Base-by-base conservation (phyloP, 331 rosid genomes). In the Quercus phellos region DNA sequence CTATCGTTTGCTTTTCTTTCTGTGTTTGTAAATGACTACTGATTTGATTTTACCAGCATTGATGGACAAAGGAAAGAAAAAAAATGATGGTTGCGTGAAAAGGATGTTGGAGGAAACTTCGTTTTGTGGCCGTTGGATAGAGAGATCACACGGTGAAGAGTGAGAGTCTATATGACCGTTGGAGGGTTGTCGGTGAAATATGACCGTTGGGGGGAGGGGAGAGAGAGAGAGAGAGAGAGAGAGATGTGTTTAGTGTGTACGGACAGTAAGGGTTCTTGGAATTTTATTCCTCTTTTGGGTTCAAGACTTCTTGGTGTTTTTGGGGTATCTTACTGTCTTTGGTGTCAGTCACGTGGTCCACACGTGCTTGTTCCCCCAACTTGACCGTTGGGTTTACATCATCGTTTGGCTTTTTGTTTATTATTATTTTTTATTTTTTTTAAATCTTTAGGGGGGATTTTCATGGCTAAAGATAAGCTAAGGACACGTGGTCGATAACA, bases 131-230 rank as follows among this genome's bases (percentile, higher is more conserved):
- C 88, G 78, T 83, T 26, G 1, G 93, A 93, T 90, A 16, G 16
- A 19, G 75, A 93, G 75, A 93, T 93, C 98, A 0, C 66, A 89
- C 82, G 94, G 93, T 34, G 27, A 22, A 73, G 6, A 84, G 18
- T 0, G 26, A 4, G n/a, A 24, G 78, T 35, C 26, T 51, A 85
- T 72, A 72, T 87, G 90, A 89, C 98, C 98, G 98, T 93, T 93
- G 90, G 59, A 67, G 56, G 16, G n/a, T 43, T 88, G 91, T 90
- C 93, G 96, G 94, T 89, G 84, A 87, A 84, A 87, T 89, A 86
- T 87, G 87, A 90, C 97, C 97, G 96, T 92, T 92, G 85, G 72
- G 77, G 24, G 27, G n/a, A 4, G 60, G 58, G n/a, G 64, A 43
- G 14, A 43, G 30, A 22, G 64, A 43, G 14, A 43, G 30, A 16